Evolutionary conservation across 257 asterid genomes (phyloP).

Genomic region (Linderniella brevidens): DNA sequence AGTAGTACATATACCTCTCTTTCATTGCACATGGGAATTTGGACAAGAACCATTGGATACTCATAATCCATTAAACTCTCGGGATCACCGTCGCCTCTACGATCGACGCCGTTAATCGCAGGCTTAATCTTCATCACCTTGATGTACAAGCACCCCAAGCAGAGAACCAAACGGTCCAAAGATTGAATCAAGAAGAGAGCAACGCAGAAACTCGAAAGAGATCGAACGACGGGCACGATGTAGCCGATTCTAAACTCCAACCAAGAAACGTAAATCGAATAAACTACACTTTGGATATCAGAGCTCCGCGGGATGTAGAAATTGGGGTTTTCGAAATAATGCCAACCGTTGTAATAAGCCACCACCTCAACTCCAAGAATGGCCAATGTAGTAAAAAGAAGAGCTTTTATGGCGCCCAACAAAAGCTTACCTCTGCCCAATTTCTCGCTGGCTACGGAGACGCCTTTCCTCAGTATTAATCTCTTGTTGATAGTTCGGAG

Average conservation of each 20-base stretch:
- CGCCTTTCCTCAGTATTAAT: constrained; percentile 30
- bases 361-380: constrained; percentile 29
- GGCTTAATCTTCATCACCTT: constrained; percentile 43
- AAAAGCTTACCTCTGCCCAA: constrained; percentile 34
- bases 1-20: constrained; percentile 68
- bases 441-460: constrained; percentile 42
- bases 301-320: constrained; percentile 19
- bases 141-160: constrained; percentile 46
- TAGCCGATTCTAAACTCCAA: constrained; percentile 26
- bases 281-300: constrained; percentile 29
- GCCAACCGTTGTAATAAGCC: constrained; percentile 42
- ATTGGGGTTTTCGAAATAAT: constrained; percentile 20
- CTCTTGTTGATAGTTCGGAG: constrained; percentile 32
- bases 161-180: constrained; percentile 40
- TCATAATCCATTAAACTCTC: constrained; percentile 13
- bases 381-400: constrained; percentile 17
- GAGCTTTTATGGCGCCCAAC: constrained; percentile 23
- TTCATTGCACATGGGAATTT: constrained; percentile 72
- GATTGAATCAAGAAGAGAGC: constrained; percentile 41
- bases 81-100: constrained; percentile 21
- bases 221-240: constrained; percentile 31
- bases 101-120: constrained; percentile 17
- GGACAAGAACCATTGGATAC: constrained; percentile 66
- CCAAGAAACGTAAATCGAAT: constrained; percentile 30
- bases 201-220: constrained; percentile 32